Base-by-base conservation (phyloP, 352 stramenopile species). In the Phytophthora tubulina region DNA sequence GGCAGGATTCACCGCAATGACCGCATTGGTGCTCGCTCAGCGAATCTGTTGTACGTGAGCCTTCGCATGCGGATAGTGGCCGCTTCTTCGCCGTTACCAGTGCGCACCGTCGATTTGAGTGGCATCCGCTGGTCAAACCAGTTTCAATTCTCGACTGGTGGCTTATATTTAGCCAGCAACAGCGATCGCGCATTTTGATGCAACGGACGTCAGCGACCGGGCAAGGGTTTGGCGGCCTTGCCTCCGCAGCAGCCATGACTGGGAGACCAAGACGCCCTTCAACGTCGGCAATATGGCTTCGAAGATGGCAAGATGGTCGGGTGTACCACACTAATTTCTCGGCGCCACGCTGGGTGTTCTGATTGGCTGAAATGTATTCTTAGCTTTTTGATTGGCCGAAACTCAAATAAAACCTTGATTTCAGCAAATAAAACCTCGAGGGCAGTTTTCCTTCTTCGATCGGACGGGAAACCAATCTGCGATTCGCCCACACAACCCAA, bases 401-500 rank as follows among this genome's bases (percentile, higher is more conserved):
- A 75, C 39, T 3, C 7, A 3, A 7, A 17, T n/a, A 67, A 67
- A 67, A 67, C 59, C 59, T 67, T 15, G 9, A 44, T 46, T 53
- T 67, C 17, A 13, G 31, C 42, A n/a, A 35, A 39, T 39, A 61
- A 68, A 68, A 68, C 61, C 61, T 68, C 61, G 13, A 38, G 49
- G 38, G 48, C 46, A 60, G 58, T 63, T 53, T 67, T 68, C 70
- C 38, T 65, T 27, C 21, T 63, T 66, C 59, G 41, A 46, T 46
- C 41, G 41, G 41, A 46, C 41, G 33, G 33, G 44, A 63, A 63
- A 63, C 56, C 35, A 46, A 46, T 46, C 41, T 46, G 41, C 41
- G 41, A 46, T 54, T 54, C 48, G 48, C 30, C 48, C 48, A 44
- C 70, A 81, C 61, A 81, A 81, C 62, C 53, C 66, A 81, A 74